These are phyloP conservation scores for Elaeagnus macrophylla DNA, from an alignment of 306 rosid species.

Conservation along the genomic window DNA sequence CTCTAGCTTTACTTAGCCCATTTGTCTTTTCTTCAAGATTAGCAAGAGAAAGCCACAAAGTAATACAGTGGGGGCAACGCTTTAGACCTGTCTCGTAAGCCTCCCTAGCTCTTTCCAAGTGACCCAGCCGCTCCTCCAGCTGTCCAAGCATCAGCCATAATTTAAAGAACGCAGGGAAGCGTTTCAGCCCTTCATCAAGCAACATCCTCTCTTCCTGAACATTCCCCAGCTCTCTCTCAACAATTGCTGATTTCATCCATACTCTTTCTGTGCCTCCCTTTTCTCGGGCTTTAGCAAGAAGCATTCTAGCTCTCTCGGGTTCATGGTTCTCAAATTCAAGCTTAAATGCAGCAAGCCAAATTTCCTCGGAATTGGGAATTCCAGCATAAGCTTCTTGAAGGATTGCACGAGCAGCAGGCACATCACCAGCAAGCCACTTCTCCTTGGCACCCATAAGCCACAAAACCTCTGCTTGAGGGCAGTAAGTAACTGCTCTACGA, in stretches of 20 bases:
- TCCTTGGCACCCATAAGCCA: slow-evolving; percentile 99
- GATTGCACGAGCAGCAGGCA: slow-evolving; percentile 76
- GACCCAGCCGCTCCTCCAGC: slow-evolving; percentile 67
- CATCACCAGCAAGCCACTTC: slow-evolving; percentile 98
- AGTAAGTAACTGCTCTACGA: slow-evolving; percentile 71
- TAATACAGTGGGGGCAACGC: slow-evolving; percentile 56
- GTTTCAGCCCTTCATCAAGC: slow-evolving; percentile 69
- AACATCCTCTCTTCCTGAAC: slow-evolving; percentile 62
- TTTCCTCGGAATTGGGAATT: slow-evolving; percentile 86
- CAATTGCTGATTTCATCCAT: slow-evolving; percentile 93
- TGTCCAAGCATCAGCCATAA: slow-evolving; percentile 95
- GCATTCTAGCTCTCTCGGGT: slow-evolving; percentile 91
- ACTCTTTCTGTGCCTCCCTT: slow-evolving; percentile 89
- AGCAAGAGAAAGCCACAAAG: slow-evolving; percentile 80
- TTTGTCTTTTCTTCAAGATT: slow-evolving; percentile 81
- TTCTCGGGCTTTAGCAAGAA: slow-evolving; percentile 84
- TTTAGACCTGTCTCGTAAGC: slow-evolving; percentile 66
- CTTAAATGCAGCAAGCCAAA: slow-evolving; percentile 94
- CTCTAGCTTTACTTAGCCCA: slow-evolving; percentile 87
- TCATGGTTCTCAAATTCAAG: slow-evolving; percentile 88
- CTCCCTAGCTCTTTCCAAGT: slow-evolving; percentile 64
- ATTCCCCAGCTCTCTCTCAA: slow-evolving; percentile 82
- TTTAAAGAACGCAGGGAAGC: slow-evolving; percentile 70
- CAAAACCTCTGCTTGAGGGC: slow-evolving; percentile 91
- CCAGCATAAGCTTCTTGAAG: slow-evolving; percentile 93